Evolutionary conservation across 345 rosid genomes (phyloP).

Genomic region (Eucalyptus paniculata): DNA sequence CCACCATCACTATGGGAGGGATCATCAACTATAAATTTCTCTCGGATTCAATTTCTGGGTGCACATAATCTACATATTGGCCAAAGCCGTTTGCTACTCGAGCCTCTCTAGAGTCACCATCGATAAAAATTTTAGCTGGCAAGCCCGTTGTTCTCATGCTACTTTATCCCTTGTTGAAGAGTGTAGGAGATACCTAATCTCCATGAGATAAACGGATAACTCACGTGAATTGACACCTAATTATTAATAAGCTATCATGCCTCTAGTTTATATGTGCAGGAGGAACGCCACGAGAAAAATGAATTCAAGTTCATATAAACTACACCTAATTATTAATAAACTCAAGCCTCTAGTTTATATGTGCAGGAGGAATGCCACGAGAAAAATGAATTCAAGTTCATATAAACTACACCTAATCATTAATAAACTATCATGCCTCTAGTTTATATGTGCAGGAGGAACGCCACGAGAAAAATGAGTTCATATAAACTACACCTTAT

Average conservation of each 20-base stretch:
- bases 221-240: too few relatives aligned
- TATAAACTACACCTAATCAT: not conserved
- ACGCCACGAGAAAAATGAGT: not conserved
- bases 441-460: not conserved
- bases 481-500: too few relatives aligned
- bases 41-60: not conserved
- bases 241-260: too few relatives aligned
- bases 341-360: too few relatives aligned
- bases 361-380: too few relatives aligned
- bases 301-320: too few relatives aligned
- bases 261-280: too few relatives aligned
- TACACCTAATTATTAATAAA: too few relatives aligned
- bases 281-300: too few relatives aligned
- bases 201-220: too few relatives aligned
- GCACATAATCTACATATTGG: not conserved
- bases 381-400: not conserved
- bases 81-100: not conserved
- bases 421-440: not conserved
- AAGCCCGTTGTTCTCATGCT: not conserved
- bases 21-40: not conserved
- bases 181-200: not conserved
- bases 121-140: not conserved
- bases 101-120: not conserved
- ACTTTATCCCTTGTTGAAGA: not conserved
- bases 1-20: not conserved